Conservation (phyloP, 164 flowering plant genomes). For the Nelumbo lutea region DNA sequence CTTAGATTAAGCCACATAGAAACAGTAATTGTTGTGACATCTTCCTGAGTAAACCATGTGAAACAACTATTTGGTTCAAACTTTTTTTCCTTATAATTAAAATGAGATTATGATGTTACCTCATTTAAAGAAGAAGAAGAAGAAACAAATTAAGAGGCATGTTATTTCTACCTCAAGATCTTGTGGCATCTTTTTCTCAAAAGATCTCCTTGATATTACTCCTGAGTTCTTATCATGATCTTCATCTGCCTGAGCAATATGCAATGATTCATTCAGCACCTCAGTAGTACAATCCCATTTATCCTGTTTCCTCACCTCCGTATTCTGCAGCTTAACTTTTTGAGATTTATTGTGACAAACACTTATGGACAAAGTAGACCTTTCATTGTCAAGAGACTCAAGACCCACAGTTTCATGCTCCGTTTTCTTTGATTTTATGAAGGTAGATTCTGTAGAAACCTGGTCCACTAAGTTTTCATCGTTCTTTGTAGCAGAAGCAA, state of each 20-base stretch:
- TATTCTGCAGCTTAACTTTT: constrained; percentile 8
- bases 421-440: neutral
- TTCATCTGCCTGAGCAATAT: constrained; percentile 1
- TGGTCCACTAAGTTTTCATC: constrained; percentile 5
- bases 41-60: too few relatives aligned
- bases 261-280: constrained; percentile 13
- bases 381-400: neutral
- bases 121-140: too few relatives aligned
- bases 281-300: constrained; percentile 10
- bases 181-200: constrained; percentile 8
- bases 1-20: too few relatives aligned
- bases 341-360: constrained; percentile 4
- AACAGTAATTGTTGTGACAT: too few relatives aligned
- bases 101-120: too few relatives aligned
- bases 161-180: constrained; percentile 17
- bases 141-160: neutral
- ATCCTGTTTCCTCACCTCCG: constrained; percentile 2
- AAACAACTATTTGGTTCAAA: too few relatives aligned
- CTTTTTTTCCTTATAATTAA: too few relatives aligned
- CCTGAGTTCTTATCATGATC: constrained; percentile 6
- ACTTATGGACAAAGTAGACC: constrained; percentile 2
- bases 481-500: constrained; percentile 9
- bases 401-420: neutral
- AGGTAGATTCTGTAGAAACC: constrained; percentile 2
- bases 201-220: constrained; percentile 1